Base-by-base conservation (phyloP, 805 yeast genomes). In the Kluyveromyces lactis region DNA sequence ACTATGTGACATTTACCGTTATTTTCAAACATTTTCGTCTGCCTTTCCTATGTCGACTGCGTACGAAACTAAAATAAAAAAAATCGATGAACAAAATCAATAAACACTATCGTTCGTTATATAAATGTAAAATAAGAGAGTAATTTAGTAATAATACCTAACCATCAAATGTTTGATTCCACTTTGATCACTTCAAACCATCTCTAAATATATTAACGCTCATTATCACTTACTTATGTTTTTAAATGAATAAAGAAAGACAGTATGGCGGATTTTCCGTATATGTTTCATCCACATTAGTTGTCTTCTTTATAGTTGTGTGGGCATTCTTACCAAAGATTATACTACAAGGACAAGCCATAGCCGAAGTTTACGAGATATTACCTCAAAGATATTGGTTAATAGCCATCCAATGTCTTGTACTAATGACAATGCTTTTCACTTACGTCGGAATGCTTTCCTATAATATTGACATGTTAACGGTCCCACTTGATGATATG, bases 371-470 rank as follows among this genome's bases (percentile, higher is more conserved):
- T 76, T 23, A 79, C 77, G 13, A 74, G 81, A 15, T 74, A 71
- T 51, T 87, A 79, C 97, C 97, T 0, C 83, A 90, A 24, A 69
- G 94, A 48, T 83, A 89, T 79, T 92, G 97, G 98, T 80, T 95
- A 2, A 55, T 84, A 26, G 83, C 86, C 1, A 58, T 84, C 2
- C 95, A 96, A 3, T 69, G 85, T 11, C 75, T 75, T 47, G 69
- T 81, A 4, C 61, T 90, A 23, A 76, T 85, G 70, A 57, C 70
- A 9, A 79, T 89, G 86, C 62, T 79, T 13, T 87, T 75, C 53
- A 73, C 72, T 0, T 90, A 89, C 56, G 65, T 82, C 2, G 85
- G 79, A 8, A 60, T 89, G 31, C 77, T 79, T 1, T 59, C 78
- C 30, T 86, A 82, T 65, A 84, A 85, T 50, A 73, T 76, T n/a